Evolutionary conservation across 306 rosid species (phyloP), one percentile per base, ranked within the genome.

Genomic region (Dryas drummondii): DNA sequence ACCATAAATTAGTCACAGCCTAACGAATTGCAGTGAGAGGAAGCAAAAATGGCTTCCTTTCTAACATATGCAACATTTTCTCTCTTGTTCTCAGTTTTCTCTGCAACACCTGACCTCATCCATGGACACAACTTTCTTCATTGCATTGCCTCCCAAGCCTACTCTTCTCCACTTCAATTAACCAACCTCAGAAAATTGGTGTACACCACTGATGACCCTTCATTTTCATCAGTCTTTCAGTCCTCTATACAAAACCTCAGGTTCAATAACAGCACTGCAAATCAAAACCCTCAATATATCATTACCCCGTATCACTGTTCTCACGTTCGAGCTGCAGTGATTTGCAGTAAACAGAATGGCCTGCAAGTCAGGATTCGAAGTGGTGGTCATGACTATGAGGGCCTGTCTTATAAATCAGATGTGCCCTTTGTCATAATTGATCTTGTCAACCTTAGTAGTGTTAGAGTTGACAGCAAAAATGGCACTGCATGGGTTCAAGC

Each of bases 401-500:
- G 74, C 40, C 69, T 72, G 14, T 79, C 78, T 9, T 79, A 72
- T 54, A 14, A n/a, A 11, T 49, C 78, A 4, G 47, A 47, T 2
- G 60, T 5, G 3, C 79, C 79, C 8, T 80, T 47, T 22, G 45
- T 61, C 70, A 56, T 80, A 5, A 22, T 80, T 10, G 79, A 80
- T 55, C 78, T 80, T 7, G 9, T 70, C 22, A 67, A 74, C 41
- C 71, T 74, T 4, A n/a, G 68, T 10, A 5, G 15, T 2, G 37
- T 80, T 4, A 22, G 15, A 16, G 75, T 74, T n/a, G 55, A 80
- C 10, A 12, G 32, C 0, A 50, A 70, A 12, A 22, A 72, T 4
- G 81, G 73, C 63, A 86, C 80, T 0, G 96, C 93, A 6, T 88
- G 93, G 96, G 70, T 88, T 66, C 87, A 91, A 67, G 74, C 90